Evolutionary conservation across 306 rosid genomes (phyloP), one percentile per base, ranked within the genome.

Genomic region (Astragalus glycyphyllos): DNA sequence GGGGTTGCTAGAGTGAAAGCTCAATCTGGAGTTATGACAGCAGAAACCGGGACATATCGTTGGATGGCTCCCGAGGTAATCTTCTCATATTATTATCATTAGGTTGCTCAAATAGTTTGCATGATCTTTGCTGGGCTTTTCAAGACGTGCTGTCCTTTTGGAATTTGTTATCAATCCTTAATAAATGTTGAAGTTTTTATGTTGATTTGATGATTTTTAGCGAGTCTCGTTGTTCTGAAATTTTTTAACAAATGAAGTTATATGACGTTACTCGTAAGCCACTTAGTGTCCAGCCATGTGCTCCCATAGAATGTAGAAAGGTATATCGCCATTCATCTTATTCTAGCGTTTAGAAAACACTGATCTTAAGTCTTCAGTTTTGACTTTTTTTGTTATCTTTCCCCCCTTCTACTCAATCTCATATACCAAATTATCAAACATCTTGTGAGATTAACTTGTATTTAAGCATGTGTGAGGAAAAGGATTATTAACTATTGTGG

Each of bases 51-150:
- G 72, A 95, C 99, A 7, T 95, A 95, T 62, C 73, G 99, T 46
- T 95, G 99, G 99, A 95, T 95, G 99, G 99, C 99, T 79, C 99
- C 99, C 45, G 97, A 95, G 96, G 97, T 95, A 38, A 53, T 12
- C 13, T 62, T 78, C 16, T 70, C 11, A 23, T 72, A 37, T 16
- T 68, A 55, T 42, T 48, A 5, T 53, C 44, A 41, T 58, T 48
- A 45, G 55, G 50, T 64, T 76, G 14, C 66, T 63, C 67, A 58
- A 68, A 77, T 77, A 69, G 70, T 67, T 77, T 29, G 6, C 70
- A 42, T 20, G 11, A 72, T 42, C 38, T 49, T 49, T 79, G 23
- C 79, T 38, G 73, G 67, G 35, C 38, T 51, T 83, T 68, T 35
- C 17, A 14, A 42, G 49, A 11, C 42, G 34, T 6, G 1, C 26